Conservation (phyloP, 257 asterid genomes). For the Solanum lignicaule region DNA sequence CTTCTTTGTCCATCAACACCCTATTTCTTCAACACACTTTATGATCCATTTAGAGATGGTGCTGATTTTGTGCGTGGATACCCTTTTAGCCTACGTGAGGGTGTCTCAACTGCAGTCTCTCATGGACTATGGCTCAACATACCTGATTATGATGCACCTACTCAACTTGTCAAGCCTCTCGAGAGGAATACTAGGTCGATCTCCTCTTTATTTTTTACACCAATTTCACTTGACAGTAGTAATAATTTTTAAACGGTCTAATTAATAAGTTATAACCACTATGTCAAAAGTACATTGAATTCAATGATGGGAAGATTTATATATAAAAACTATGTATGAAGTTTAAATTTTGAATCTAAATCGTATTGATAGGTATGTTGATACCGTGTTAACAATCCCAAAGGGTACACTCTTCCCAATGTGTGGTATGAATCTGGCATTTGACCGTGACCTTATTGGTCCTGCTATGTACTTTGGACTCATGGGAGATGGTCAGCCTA, state of each 20-base stretch:
- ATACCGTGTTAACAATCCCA: constrained; percentile 85
- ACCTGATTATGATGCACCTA: constrained; percentile 97
- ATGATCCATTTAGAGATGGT: constrained; percentile 80
- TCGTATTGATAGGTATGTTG: constrained; percentile 43
- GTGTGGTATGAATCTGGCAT: constrained; percentile 91
- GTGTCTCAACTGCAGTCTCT: constrained; percentile 79
- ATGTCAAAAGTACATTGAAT: background rate
- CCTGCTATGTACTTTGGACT: constrained; percentile 95
- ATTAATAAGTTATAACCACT: background rate
- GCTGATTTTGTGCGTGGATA: constrained; percentile 83
- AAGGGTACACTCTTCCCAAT: constrained; percentile 89
- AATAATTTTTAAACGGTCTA: too few species aligned
- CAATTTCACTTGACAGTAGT: background rate
- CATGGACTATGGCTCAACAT: constrained; percentile 93
- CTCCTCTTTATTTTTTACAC: background rate
- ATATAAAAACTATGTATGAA: too few species aligned
- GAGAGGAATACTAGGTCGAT: constrained; percentile 64
- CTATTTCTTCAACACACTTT: constrained; percentile 78
- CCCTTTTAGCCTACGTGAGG: constrained; percentile 90
- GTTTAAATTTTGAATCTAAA: background rate
- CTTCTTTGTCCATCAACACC: constrained; percentile 77
- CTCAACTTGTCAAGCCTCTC: constrained; percentile 88
- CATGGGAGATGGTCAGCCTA: constrained; percentile 96
- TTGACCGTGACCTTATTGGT: constrained; percentile 84
- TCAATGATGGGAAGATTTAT: background rate